Base-by-base conservation (phyloP, 352 stramenopile species). In the Aphanomyces invadans region DNA sequence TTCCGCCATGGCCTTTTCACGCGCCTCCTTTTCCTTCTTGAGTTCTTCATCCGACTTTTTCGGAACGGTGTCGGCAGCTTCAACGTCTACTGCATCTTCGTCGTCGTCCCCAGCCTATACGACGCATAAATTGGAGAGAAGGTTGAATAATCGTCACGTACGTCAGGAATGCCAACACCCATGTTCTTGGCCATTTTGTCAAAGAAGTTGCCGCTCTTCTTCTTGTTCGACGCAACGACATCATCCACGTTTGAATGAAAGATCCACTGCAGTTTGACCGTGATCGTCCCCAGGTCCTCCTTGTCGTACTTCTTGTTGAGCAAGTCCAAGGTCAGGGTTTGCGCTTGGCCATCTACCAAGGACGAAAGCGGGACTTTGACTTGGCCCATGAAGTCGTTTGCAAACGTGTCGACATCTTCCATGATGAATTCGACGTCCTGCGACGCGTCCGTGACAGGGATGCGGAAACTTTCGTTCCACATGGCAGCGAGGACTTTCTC, bases 301-400 rank as follows among this genome's bases (percentile, higher is more conserved):
- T 90, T 90, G 61, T 88, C 78, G 66, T 89, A 89, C 44, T 78
- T 81, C 64, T 88, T 89, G 36, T 83, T 74, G 3, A 79, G 71
- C 4, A 92, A 60, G 51, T 86, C 76, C 21, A 92, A 68, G 15
- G 48, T 51, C 15, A 67, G 5, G 2, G 60, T 67, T 21, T 57
- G 10, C 46, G 55, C 54, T 23, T 59, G 3, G 0, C 60, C 39
- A 33, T 67, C 29, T 2, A 44, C 42, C 10, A 67, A 26, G 29
- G 46, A 48, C 0, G 73, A 73, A 59, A 90, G 56, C n/a, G 74
- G 71, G 56, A 83, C 83, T 53, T 85, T 77, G 0, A 78, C 69
- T 71, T 89, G 70, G 19, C 83, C 83, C 76, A 92, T 92, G 56
- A 92, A 89, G 23, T 92, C 83, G 62, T 92, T 92, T 44, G 87